Evolutionary conservation across 345 rosid species (phyloP).

Genomic region (Noccaea caerulescens): DNA sequence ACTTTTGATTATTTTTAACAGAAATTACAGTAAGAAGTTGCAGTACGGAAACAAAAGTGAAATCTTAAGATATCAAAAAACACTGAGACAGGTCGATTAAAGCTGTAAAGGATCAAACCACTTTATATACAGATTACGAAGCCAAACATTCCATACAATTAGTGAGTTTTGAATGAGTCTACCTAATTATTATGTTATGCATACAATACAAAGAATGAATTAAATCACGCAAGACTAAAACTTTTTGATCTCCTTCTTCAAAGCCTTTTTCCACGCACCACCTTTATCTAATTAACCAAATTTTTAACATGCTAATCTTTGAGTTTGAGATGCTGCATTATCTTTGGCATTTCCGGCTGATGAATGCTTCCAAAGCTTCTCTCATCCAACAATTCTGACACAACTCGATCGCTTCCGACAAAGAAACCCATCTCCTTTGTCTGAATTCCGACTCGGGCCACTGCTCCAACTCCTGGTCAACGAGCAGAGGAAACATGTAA

Average conservation of each 20-base stretch:
- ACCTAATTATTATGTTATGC: not conserved
- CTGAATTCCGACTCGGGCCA: conserved; percentile 63
- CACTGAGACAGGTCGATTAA: not conserved
- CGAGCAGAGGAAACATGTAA: conserved; percentile 63
- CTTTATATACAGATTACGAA: conserved; percentile 27
- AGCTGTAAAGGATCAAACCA: not conserved
- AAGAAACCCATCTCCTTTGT: conserved; percentile 57
- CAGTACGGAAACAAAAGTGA: not conserved
- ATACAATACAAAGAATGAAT: conserved; percentile 28
- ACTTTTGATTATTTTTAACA: no score
- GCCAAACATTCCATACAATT: conserved; percentile 15
- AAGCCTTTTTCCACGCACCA: conserved; percentile 3
- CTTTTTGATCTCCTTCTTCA: no score
- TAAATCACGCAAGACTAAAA: conserved; percentile 30
- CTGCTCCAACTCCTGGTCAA: conserved; percentile 44
- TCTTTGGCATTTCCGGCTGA: conserved; percentile 37
- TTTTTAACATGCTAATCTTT: not conserved
- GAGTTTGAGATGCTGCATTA: not conserved
- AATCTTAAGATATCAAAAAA: not conserved
- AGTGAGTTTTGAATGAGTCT: conserved; percentile 20
- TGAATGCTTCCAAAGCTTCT: conserved; percentile 59
- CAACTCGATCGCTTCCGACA: conserved; percentile 54
- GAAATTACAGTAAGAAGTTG: no score
- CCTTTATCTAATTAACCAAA: conserved; percentile 4
- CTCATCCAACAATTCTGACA: conserved; percentile 61